Base-by-base conservation (phyloP, 257 asterid species). In the Solanum phureja region DNA sequence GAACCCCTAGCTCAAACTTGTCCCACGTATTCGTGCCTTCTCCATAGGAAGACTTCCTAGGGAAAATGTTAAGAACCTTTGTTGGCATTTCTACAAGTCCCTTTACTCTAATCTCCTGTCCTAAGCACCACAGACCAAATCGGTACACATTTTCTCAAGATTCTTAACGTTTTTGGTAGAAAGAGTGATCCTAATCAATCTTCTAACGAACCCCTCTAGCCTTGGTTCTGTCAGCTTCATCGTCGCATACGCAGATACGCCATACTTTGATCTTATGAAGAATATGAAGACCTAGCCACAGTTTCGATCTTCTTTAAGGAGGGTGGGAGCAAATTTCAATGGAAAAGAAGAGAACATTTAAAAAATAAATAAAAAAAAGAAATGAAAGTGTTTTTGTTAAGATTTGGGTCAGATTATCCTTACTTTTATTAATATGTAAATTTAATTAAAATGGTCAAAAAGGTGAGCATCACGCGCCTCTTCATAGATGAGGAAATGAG, bases 81-180 rank as follows among this genome's bases (percentile, higher is more conserved):
- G 95, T 94, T 4, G 97, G 97, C 90, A 94, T 92, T 58, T 96
- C 91, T 87, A 93, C 94, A 2, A 94, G 94, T 88, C 96, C 96
- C 90, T 94, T 94, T 46, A 92, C 96, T 87, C 94, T 87, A 94
- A 37, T 29, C 90, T 90, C 74, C 93, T 94, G 90, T 93, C 95
- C 94, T 92, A 92, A 42, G 96, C 98, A 27, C 40, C 9, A 1
- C 40, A 37, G 40, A 37, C 40, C 40, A 37, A 37, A 37, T 37
- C 0, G 3, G 40, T 27, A 93, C 88, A 87, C 94, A 93, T 11
- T 73, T 93, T 93, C 88, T 93, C 96, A 60, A 93, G 93, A 88
- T 93, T 93, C 91, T 93, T 93, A 72, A 37, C 40, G 0, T 37
- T 37, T 37, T 37, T 7, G 9, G 9, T 7, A 37, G 40, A 37